Conservation (phyloP, 2,329 filamentous ascomycete genomes). For the Cladosporium phlei region DNA sequence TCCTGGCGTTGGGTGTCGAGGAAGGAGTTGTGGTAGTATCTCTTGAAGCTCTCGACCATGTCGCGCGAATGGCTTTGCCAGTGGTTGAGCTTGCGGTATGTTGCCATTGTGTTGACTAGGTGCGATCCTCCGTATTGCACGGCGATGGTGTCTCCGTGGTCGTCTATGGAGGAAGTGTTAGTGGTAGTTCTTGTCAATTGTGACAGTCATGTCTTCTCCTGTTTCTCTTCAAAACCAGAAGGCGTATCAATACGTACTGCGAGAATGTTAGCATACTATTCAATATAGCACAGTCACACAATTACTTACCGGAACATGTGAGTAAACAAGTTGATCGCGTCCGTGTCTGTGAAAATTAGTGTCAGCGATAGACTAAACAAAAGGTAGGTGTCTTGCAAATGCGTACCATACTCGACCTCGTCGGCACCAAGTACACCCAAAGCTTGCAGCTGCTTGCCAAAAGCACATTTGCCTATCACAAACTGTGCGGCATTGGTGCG, state of each 20-base stretch:
- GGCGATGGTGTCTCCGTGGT: slow-evolving; percentile 95
- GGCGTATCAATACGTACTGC: no score
- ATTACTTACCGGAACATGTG: slow-evolving; percentile 97
- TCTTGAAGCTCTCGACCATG: slow-evolving; percentile 98
- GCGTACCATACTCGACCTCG: slow-evolving; percentile 74
- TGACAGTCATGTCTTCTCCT: no score
- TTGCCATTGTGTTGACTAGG: slow-evolving; percentile 98
- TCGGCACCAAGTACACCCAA: slow-evolving; percentile 79
- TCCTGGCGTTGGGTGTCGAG: slow-evolving; percentile 96
- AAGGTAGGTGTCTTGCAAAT: no score
- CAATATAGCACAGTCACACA: no score
- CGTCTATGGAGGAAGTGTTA: no score
- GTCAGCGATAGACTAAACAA: no score
- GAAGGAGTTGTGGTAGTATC: slow-evolving; percentile 98
- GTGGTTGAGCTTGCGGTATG: slow-evolving; percentile 97
- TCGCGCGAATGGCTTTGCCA: slow-evolving; percentile 97
- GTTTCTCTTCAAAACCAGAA: no score
- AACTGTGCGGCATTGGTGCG: slow-evolving; percentile 97
- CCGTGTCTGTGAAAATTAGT: slow-evolving; percentile 63
- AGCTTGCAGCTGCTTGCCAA: slow-evolving; percentile 87
- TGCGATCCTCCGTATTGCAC: slow-evolving; percentile 97
- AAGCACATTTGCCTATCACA: slow-evolving; percentile 88
- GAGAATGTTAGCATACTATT: no score
- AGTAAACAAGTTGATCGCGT: slow-evolving; percentile 92
- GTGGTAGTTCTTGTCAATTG: no score